Evolutionary conservation across 2,329 filamentous ascomycete species (phyloP), one percentile per base, ranked within the genome.

Genomic region (Helotiales sp.): DNA sequence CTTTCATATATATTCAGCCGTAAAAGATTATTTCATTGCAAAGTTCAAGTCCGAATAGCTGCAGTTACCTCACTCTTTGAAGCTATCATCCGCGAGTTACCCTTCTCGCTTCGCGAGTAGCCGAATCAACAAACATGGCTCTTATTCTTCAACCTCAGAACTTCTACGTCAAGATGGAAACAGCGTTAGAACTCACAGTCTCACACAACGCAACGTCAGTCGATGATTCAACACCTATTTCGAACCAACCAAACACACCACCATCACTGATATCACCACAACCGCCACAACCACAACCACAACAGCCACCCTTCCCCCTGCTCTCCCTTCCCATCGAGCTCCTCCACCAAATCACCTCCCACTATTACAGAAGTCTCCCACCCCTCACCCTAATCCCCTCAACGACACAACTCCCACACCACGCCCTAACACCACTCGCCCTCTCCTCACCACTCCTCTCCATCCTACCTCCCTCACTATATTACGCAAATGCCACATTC

Each of bases 391-490:
- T 17, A 30, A 52, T 26, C 7, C n/a, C n/a, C n/a, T n/a, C 11
- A 57, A 54, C 28, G 28, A 57, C 7, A n/a, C 54, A 43, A 2
- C 34, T 28, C 37, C 59, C 59, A 15, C 45, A 49, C 28, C 62
- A 64, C 40, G 28, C 43, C n/a, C 15, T 34, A 37, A 49, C 55
- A 20, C 28, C 62, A 30, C 45, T 49, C n/a, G 15, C 28, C 20
- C 62, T 34, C n/a, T 59, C 40, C 20, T 52, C 28, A 4, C 30
- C 50, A 24, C 20, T 37, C 30, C 57, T 50, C 2, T 17, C 49
- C 50, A 40, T 50, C 37, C 47, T 37, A 2, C 57, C 52, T 24
- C 57, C 37, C 34, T 60, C 62, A 54, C 52, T 49, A 2, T 59
- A 26, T 22, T 45, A 59, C 37, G 22, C n/a, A 22, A 22, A 40